Evolutionary conservation across 202 grass and related monocot genomes (phyloP), one percentile per base, ranked within the genome.

Genomic region (Dendrocalamus latiflorus): DNA sequence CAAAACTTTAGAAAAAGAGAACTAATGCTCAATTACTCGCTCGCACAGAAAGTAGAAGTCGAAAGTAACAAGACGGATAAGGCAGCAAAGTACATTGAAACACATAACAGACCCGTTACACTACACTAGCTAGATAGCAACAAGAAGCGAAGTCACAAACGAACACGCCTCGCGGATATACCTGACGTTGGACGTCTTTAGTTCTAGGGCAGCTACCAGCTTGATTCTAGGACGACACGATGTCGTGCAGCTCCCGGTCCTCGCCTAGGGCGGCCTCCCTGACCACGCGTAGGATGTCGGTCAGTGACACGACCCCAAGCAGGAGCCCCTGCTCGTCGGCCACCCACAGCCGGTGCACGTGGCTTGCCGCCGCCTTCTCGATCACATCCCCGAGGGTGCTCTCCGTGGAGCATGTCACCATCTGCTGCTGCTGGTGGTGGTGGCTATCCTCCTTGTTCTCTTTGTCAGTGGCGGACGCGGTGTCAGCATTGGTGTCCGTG

Each of bases 331-430:
- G 70, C 0, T 64, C 56, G 59, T 93, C 84, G 0, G 93, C 88
- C 7, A 88, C 92, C 95, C 92, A 97, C 65, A 97, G 81, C 28
- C 88, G 89, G 82, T 97, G 92, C 36, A 97, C 92, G 53, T 93
- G 90, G 55, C 66, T 84, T 24, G 58, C 17, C 56, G 83, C 82
- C 16, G 79, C 90, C 68, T 80, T 72, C 63, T 90, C 90, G 18
- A 97, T 66, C 25, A 80, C 90, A 26, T 93, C 92, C 12, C 72
- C 73, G 6, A 97, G 61, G 15, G 81, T 97, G 77, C 87, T 86
- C 34, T 89, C 86, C 15, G 51, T 44, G 9, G 51, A 72, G 80
- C 88, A 94, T 43, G 92, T 89, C 45, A 93, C 75, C 68, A 97
- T 65, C 64, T 69, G 15, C 72, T 17, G 21, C 76, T 58, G 10